Base-by-base conservation (phyloP, 1,139 yeast species). In the Saccharomycopsis hybrid region DNA sequence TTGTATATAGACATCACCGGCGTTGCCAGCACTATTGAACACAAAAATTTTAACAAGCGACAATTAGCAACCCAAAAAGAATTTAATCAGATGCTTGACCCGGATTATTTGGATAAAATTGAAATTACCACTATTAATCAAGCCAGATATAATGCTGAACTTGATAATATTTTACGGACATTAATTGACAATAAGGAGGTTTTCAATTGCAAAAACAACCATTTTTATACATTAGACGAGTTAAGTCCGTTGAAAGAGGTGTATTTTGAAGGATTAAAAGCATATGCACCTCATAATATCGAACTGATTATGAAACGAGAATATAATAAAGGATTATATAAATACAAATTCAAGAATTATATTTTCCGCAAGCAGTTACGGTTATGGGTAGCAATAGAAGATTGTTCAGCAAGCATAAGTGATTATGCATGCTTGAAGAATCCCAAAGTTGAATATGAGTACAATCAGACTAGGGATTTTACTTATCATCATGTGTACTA, bases 1-100 rank as follows among this genome's bases (percentile, higher is more conserved):
- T 62, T 76, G 42, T 80, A 78, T 59, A 73, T 80, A 32, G 86
- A 80, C 59, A 76, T 80, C 47, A 79, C 85, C 0, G 81, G 72
- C 0, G 56, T 77, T 36, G 65, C 76, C 1, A 63, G 61, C 33
- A 64, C 71, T 52, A 0, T 44, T 58, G 11, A 60, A 58, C 0
- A 44, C 51, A n/a, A n/a, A n/a, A 59, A 65, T 43, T 59, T 43
- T 28, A 44, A 40, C 28, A 32, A 32, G 25, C 24, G 11, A 28
- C 24, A 40, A 4, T n/a, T 39, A 4, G n/a, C 18, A 7, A 39
- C 39, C 27, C 36, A 33, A 63, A 56, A 68, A 59, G 60, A 67
- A 48, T 50, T 60, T 25, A 53, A 56, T 43, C 59, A 66, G 51
- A 59, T 71, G 8, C 59, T 72, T 49, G 77, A 74, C 54, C 67